Evolutionary conservation across 169 alveolate species (phyloP), one percentile per base, ranked within the genome.

Genomic region (Plasmodium inui): DNA sequence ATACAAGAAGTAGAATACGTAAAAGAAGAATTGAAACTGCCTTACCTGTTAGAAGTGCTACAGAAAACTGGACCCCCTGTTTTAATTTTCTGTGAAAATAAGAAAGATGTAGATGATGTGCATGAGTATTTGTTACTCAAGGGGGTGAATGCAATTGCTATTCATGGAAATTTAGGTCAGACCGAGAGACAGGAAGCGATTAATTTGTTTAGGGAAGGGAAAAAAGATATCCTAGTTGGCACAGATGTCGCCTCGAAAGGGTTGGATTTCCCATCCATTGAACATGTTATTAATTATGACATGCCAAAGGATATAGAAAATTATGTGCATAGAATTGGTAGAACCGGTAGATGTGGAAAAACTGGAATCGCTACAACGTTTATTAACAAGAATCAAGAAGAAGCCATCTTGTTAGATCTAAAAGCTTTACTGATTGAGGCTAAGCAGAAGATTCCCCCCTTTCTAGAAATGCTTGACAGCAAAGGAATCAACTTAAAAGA

Each of bases 201-300:
- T 32, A 93, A 96, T 34, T 94, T 85, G 76, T 98, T 98, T 96
- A 39, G 96, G 92, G 96, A 95, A 50, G 97, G 98, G 46, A 92
- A 91, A 76, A 94, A 92, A 94, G 98, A 98, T 83, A 98, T 98
- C 67, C 90, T 98, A 34, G 97, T 98, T 12, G 99, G 99, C 73
- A 98, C 99, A 7, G 99, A 98, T 93, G 99, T 99, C 34, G 99
- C 99, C 4, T 97, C 99, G 70, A 98, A 99, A 96, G 99, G 99
- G 30, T 95, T 99, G 57, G 99, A 99, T 96, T 98, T 99, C 86
- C 99, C 99, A 17, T 98, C 98, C 41, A 98, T 99, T 72, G 98
- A 97, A 89, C 99, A 97, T 92, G 99, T 99, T 30, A 98, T 99
- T 92, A 99, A 99, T 98, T 99, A 97, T 94, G 99, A 99, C 96